phyloP scores from a whole-genome alignment of 176 grass and related monocot species.

The Oryza meyeriana region DNA sequence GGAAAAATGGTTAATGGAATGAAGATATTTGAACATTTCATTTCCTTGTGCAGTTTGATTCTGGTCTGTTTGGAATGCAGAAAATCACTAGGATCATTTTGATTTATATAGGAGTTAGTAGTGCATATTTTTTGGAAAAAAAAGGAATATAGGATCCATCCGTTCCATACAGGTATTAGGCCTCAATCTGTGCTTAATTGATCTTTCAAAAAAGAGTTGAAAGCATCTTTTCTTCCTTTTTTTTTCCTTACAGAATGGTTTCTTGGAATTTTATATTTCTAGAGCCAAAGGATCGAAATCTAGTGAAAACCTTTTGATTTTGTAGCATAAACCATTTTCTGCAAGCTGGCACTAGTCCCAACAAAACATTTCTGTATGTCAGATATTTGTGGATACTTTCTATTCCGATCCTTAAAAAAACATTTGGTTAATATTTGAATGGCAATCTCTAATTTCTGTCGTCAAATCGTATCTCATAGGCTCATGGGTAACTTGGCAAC shows the following conservation, averaged over 20 bases:
- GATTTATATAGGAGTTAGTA: neutral
- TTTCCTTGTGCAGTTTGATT: neutral
- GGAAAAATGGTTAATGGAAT: conserved; percentile 8
- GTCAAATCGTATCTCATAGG: neutral
- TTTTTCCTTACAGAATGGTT: neutral
- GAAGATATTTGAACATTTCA: neutral
- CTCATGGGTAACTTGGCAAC: neutral
- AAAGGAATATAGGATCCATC: neutral
- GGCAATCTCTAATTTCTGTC: neutral
- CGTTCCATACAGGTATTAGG: neutral
- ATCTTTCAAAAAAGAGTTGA: neutral
- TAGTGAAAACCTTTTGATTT: neutral
- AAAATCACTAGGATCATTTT: neutral
- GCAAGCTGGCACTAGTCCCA: neutral
- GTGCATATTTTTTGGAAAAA: neutral
- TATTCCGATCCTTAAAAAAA: too few species aligned
- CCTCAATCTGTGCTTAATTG: neutral
- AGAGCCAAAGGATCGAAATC: neutral
- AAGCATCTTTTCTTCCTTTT: neutral
- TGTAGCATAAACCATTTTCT: neutral
- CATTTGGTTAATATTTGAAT: neutral
- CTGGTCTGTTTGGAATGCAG: neutral
- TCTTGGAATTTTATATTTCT: neutral
- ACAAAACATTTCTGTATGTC: neutral
- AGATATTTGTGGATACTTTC: neutral